Evolutionary conservation across 257 asterid species (phyloP).

Genomic region (Petunia axillaris): DNA sequence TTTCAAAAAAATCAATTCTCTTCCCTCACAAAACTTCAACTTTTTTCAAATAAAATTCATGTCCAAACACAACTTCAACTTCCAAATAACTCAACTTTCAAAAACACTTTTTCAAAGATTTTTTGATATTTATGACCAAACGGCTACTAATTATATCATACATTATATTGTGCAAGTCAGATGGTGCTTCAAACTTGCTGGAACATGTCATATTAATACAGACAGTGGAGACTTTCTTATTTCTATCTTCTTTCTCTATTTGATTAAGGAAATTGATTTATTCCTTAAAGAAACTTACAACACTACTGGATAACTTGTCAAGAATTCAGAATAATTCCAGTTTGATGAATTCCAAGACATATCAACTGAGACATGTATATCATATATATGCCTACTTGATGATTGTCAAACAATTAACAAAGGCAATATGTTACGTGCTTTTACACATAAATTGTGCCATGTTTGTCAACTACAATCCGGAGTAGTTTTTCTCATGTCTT

Average conservation of each 20-base stretch:
- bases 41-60: too few relatives aligned
- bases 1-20: too few relatives aligned
- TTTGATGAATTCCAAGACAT: not conserved
- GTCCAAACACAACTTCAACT: too few relatives aligned
- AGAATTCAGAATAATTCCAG: not conserved
- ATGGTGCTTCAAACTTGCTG: not conserved
- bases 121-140: too few relatives aligned
- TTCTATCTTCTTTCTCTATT: not conserved
- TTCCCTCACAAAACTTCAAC: too few relatives aligned
- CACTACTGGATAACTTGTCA: not conserved
- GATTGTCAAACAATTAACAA: conserved; percentile 24
- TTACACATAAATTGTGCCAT: not conserved
- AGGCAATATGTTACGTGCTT: conserved; percentile 22
- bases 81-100: too few relatives aligned
- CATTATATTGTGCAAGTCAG: not conserved
- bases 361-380: not conserved
- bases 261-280: not conserved
- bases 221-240: not conserved
- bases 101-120: too few relatives aligned
- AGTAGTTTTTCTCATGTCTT: not conserved
- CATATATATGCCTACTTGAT: not conserved
- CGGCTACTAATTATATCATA: not conserved
- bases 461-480: not conserved
- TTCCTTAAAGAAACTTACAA: not conserved
- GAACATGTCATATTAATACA: not conserved